Evolutionary conservation across 208 protist species (phyloP).

Genomic region (Angomonas deanei): DNA sequence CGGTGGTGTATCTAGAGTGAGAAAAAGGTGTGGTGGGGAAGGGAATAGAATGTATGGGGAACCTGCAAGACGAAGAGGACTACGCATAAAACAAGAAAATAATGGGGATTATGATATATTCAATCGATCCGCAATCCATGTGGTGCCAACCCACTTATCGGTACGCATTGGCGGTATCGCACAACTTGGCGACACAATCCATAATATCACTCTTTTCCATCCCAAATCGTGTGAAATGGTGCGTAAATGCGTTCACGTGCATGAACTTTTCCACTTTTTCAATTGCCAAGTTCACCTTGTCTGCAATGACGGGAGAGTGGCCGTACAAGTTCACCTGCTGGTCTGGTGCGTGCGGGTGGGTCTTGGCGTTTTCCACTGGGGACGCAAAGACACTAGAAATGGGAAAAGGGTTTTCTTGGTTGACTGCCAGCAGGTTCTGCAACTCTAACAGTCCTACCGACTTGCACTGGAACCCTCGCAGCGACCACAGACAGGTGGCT

Average conservation of each 20-base stretch:
- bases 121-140: background rate
- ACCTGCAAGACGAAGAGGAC: background rate
- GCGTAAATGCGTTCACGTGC: constrained; percentile 46
- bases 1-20: too few relatives aligned
- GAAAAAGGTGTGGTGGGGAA: background rate
- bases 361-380: constrained; percentile 2
- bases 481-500: constrained; percentile 40
- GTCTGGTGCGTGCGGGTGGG: background rate
- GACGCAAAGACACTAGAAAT: constrained; percentile 36
- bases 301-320: constrained; percentile 31
- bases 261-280: constrained; percentile 41
- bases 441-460: constrained; percentile 48
- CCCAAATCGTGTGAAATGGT: constrained; percentile 69
- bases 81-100: background rate
- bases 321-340: constrained; percentile 51
- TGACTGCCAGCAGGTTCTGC: constrained; percentile 25
- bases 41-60: background rate
- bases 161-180: constrained; percentile 60
- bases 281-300: constrained; percentile 23
- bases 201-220: constrained; percentile 39
- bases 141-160: too few relatives aligned
- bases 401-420: constrained; percentile 15
- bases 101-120: background rate
- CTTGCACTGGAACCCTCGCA: constrained; percentile 31
- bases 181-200: constrained; percentile 38